Conservation (phyloP, 371 early-diverging fungal species). For the Actinomortierella ambigua region DNA sequence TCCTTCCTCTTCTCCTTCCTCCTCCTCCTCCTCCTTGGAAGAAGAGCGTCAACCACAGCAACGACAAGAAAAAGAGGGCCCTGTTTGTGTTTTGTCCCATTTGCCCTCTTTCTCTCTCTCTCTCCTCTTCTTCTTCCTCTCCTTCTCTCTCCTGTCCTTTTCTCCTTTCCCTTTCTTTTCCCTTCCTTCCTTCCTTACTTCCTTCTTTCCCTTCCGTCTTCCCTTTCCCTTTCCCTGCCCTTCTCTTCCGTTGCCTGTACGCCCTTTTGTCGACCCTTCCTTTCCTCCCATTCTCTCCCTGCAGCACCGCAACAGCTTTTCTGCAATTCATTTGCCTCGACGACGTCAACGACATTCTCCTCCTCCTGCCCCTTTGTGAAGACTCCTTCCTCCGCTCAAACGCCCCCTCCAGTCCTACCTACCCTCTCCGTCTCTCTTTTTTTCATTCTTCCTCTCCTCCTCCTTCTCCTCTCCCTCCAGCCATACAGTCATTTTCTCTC, state of each 20-base stretch:
- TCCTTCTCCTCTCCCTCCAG: neutral
- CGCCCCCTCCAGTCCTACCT: neutral
- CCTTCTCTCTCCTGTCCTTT: constrained; percentile 8
- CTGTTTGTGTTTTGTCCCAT: neutral
- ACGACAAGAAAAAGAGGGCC: neutral
- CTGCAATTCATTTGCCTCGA: neutral
- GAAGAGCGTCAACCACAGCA: neutral
- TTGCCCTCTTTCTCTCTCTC: neutral
- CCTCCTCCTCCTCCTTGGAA: neutral
- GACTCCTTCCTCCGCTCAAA: neutral
- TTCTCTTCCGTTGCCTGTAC: constrained; percentile 7
- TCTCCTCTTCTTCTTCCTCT: constrained; percentile 2
- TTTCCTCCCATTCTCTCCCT: constrained; percentile 2
- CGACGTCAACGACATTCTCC: neutral
- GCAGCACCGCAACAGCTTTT: neutral
- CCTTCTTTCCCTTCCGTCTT: constrained; percentile 1
- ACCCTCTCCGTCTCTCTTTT: neutral
- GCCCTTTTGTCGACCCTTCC: too few species aligned
- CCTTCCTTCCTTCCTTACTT: constrained; percentile 2
- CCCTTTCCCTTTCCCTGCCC: constrained; percentile 3
- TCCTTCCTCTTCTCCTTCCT: too few species aligned
- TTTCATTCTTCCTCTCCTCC: constrained; percentile 2
- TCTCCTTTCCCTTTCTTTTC: neutral
- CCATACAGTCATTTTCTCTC: neutral
- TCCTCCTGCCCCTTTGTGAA: neutral